phyloP scores from a whole-genome alignment of 441 rosid species.

The Pelargonium fulgidum region DNA sequence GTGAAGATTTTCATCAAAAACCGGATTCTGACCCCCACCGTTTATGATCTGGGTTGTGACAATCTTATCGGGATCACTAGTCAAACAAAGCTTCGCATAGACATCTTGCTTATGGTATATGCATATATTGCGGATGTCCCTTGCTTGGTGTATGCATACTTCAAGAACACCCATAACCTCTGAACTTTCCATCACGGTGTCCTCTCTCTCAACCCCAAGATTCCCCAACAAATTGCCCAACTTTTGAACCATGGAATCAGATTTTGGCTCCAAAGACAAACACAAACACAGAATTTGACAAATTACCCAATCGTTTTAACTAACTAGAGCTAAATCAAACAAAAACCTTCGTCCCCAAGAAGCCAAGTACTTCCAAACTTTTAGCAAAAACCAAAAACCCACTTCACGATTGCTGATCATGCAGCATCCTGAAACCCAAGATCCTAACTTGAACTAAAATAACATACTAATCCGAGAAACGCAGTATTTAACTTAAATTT shows the following conservation, averaged over 20 bases:
- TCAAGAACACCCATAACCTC: not conserved
- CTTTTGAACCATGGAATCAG: not conserved
- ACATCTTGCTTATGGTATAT: too few species aligned
- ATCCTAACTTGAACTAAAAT: not conserved
- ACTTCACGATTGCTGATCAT: too few species aligned
- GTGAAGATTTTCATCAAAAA: too few species aligned
- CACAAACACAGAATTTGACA: not conserved
- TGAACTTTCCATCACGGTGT: not conserved
- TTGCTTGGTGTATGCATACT: too few species aligned
- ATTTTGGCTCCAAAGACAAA: not conserved
- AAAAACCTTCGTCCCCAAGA: too few species aligned
- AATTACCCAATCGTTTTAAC: not conserved
- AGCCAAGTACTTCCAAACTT: too few species aligned
- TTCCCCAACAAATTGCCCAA: not conserved
- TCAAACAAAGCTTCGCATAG: too few species aligned
- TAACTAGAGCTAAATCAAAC: not conserved
- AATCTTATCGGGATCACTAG: too few species aligned
- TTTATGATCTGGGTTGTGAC: too few species aligned
- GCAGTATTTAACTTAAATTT: not conserved
- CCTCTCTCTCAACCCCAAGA: not conserved
- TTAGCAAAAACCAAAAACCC: too few species aligned
- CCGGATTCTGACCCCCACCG: too few species aligned
- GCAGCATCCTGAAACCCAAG: not conserved
- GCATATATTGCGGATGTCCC: too few species aligned
- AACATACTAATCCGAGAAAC: not conserved